These are phyloP conservation scores for Fusarium sp. DNA, from an alignment of 2,329 filamentous ascomycete species.

Conservation along the genomic window DNA sequence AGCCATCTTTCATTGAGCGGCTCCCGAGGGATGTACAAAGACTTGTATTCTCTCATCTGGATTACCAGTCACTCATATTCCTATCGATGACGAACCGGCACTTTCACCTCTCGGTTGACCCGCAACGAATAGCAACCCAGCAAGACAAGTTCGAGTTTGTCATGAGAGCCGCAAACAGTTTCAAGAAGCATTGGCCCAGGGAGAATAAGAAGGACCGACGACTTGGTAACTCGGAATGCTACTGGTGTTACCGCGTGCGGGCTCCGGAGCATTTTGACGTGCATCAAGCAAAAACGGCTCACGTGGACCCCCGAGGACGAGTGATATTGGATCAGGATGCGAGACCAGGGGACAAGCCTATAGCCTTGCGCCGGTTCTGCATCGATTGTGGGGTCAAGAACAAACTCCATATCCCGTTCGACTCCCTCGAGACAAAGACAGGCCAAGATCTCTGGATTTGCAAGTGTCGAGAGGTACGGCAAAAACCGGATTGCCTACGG, in stretches of 20 bases:
- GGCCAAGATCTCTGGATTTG: slow-evolving; percentile 58
- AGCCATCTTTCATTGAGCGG: slow-evolving; percentile 50
- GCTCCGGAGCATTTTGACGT: slow-evolving; percentile 56
- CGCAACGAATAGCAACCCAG: slow-evolving; percentile 52
- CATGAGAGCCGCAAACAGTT: slow-evolving; percentile 58
- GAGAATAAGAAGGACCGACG: slow-evolving; percentile 54
- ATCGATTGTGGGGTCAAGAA: slow-evolving; percentile 57
- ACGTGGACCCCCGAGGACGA: slow-evolving; percentile 50
- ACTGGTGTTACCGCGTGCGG: slow-evolving; percentile 58
- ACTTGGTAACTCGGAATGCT: slow-evolving; percentile 59
- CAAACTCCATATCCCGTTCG: slow-evolving; percentile 55
- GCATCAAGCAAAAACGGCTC: slow-evolving; percentile 51
- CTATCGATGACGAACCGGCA: slow-evolving; percentile 54
- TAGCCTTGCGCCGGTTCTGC: slow-evolving; percentile 56
- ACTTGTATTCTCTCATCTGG: slow-evolving; percentile 53
- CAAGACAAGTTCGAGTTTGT: slow-evolving; percentile 57
- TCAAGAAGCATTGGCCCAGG: slow-evolving; percentile 56
- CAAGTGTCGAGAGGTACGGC: slow-evolving; percentile 54
- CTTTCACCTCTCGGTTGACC: slow-evolving; percentile 52
- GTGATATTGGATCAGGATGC: slow-evolving; percentile 50
- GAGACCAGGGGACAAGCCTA: slow-evolving; percentile 46
- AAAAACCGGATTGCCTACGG: slow-evolving; percentile 52
- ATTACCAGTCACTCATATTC: slow-evolving; percentile 58
- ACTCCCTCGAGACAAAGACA: slow-evolving; percentile 55
- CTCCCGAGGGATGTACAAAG: slow-evolving; percentile 52